Percentiles rank a stretch among this genome's conserved stretches.
phyloP scores from a whole-genome alignment of 352 stramenopile genomes.

The Phytophthora megakarya region DNA sequence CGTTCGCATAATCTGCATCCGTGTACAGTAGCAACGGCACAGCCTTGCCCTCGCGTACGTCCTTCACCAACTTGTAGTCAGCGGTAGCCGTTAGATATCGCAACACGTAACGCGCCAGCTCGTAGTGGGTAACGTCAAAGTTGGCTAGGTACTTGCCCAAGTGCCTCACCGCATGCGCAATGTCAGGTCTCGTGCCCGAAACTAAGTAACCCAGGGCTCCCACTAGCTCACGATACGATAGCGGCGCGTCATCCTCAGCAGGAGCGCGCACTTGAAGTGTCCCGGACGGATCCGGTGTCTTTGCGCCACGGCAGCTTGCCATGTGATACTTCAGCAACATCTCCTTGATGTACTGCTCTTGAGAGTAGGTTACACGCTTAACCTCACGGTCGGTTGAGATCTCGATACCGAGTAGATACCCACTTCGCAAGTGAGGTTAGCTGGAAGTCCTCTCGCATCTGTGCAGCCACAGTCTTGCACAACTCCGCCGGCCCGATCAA shows the following conservation, averaged over 20 bases:
- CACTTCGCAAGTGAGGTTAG: neutral
- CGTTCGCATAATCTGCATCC: conserved; percentile 37
- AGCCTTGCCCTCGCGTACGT: neutral
- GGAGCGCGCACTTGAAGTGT: neutral
- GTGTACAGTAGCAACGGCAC: conserved; percentile 9
- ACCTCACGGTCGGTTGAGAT: neutral
- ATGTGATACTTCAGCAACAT: conserved; percentile 11
- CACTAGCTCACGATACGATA: conserved; percentile 11
- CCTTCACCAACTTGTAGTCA: conserved; percentile 4
- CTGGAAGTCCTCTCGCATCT: neutral
- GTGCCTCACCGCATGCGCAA: conserved; percentile 2
- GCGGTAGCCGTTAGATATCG: conserved; percentile 6
- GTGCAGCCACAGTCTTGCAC: neutral
- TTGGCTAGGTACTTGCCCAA: conserved; percentile 2
- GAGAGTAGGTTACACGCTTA: neutral
- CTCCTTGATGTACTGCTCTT: neutral
- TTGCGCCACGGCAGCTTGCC: neutral
- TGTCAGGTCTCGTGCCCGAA: neutral
- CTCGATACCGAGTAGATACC: conserved; percentile 5
- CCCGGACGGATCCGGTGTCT: conserved; percentile 4
- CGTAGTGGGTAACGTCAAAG: conserved; percentile 7
- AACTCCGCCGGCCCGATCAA: neutral
- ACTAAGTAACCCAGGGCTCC: conserved; percentile 16
- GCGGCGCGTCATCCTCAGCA: neutral
- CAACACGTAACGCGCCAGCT: neutral